Evolutionary conservation across 2,329 filamentous ascomycete genomes (phyloP), one percentile per base, ranked within the genome.

Genomic region (Colletotrichum costaricense): DNA sequence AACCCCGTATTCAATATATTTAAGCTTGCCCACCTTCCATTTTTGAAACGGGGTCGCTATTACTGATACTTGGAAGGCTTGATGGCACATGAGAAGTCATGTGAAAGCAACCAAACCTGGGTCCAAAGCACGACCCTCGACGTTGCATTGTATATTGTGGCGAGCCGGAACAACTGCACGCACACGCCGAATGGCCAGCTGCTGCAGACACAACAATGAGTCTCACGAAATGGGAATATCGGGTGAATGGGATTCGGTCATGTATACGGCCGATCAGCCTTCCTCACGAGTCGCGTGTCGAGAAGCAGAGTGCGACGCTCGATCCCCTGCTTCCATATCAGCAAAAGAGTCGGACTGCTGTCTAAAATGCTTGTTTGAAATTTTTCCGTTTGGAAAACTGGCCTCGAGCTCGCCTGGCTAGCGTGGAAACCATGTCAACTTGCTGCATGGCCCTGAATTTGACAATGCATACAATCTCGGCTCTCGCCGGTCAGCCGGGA

Each of bases 11-110:
- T 11, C 26, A 57, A 38, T 49, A 59, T 30, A 59, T 22, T 55
- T 56, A 54, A 55, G 58, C 58, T 59, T 69, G 59, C 22, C 49
- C 30, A 56, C 56, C 67, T 66, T 70, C 35, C 46, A 56, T 22
- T 46, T 28, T 62, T 54, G 60, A 56, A 33, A 56, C 42, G 16
- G 14, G 19, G 8, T 4, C 16, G 60, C 9, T 59, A 33, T 22
- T 22, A 28, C 42, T 69, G 38, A 28, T 54, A 30, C 28, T 42
- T 38, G 30, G n/a, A n/a, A 26, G 28, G 19, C 38, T n/a, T 19
- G n/a, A 26, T 26, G 54, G 24, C 42, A 63, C 52, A 58, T 58
- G 52, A 42, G 49, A 54, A n/a, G 14, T 28, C 33, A 7, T 35
- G 33, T 54, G 30, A 52, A 58, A 9, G 19, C 58, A 22, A 19